These are phyloP conservation scores for Apiotrichum mycotoxinovorans DNA, from an alignment of 1,284 basidiomycete species.

Conservation along the genomic window DNA sequence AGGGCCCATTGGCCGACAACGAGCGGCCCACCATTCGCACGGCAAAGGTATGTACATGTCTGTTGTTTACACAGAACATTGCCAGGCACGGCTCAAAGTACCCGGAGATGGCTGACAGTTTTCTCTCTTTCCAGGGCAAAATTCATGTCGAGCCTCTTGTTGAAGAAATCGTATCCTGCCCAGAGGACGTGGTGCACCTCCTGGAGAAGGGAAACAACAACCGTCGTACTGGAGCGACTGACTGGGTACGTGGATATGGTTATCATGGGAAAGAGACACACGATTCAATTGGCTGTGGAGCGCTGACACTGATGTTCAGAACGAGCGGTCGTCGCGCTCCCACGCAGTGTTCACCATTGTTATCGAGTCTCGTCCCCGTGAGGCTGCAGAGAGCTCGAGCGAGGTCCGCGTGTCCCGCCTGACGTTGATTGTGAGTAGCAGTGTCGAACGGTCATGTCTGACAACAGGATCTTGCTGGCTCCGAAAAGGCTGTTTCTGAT, in stretches of 20 bases:
- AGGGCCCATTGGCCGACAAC: slow-evolving; percentile 35
- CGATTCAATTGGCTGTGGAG: no score
- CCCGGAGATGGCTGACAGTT: not conserved
- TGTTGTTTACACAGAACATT: not conserved
- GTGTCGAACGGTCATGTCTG: not conserved
- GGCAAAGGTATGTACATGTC: slow-evolving; percentile 44
- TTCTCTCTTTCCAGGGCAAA: slow-evolving; percentile 38
- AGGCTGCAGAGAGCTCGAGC: slow-evolving; percentile 27
- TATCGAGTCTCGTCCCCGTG: slow-evolving; percentile 44
- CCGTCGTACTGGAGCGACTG: slow-evolving; percentile 56
- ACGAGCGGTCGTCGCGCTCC: slow-evolving; percentile 55
- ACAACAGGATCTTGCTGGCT: slow-evolving; percentile 55
- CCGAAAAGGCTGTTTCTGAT: slow-evolving; percentile 56
- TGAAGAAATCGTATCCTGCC: slow-evolving; percentile 55
- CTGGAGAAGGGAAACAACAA: slow-evolving; percentile 53
- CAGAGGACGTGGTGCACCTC: slow-evolving; percentile 53
- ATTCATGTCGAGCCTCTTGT: slow-evolving; percentile 53
- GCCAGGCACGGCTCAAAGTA: not conserved
- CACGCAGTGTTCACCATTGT: slow-evolving; percentile 58
- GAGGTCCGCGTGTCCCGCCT: slow-evolving; percentile 47
- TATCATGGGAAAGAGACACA: no score
- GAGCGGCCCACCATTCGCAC: slow-evolving; percentile 47
- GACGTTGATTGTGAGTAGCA: slow-evolving; percentile 11
- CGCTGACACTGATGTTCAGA: slow-evolving; percentile 33
- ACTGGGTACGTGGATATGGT: slow-evolving; percentile 49